Conservation (phyloP, 495 filamentous ascomycete species). For the Trichoderma parareesei region DNA sequence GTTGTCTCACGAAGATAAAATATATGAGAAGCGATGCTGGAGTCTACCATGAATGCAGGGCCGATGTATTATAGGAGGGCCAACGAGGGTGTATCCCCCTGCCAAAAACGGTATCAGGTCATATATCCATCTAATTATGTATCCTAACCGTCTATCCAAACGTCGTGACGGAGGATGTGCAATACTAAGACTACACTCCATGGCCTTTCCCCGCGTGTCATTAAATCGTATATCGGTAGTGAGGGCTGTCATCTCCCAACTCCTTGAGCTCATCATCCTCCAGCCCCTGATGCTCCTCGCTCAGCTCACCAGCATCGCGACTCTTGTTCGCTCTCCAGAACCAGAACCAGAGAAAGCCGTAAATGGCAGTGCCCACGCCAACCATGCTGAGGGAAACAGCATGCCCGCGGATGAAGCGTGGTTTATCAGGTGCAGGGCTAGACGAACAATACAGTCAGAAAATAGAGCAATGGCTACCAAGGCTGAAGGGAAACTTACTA, state of each 20-base stretch:
- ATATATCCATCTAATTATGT: neutral
- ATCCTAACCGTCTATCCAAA: neutral
- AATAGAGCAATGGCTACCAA: neutral
- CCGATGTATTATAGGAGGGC: too few species aligned
- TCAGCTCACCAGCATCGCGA: conserved; percentile 44
- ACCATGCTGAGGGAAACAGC: conserved; percentile 48
- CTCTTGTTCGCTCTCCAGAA: conserved; percentile 47
- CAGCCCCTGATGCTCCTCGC: conserved; percentile 43
- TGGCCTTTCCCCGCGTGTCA: neutral
- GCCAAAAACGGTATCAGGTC: too few species aligned
- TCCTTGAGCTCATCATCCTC: conserved; percentile 59
- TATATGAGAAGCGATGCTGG: too few species aligned
- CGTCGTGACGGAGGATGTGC: too few species aligned
- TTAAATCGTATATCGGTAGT: conserved; percentile 50
- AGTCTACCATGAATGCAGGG: too few species aligned
- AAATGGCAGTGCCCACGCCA: conserved; percentile 37
- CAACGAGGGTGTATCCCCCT: too few species aligned
- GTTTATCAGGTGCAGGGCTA: conserved; percentile 28
- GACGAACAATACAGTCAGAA: conserved; percentile 7
- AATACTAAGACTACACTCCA: neutral
- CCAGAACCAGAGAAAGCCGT: conserved; percentile 46
- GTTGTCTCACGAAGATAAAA: too few species aligned
- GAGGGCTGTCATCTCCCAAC: conserved; percentile 60
- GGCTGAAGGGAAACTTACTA: conserved; percentile 24
- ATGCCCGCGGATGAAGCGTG: conserved; percentile 46